Conservation (phyloP, 2,329 filamentous ascomycete genomes). For the Rhynchosporium agropyri region DNA sequence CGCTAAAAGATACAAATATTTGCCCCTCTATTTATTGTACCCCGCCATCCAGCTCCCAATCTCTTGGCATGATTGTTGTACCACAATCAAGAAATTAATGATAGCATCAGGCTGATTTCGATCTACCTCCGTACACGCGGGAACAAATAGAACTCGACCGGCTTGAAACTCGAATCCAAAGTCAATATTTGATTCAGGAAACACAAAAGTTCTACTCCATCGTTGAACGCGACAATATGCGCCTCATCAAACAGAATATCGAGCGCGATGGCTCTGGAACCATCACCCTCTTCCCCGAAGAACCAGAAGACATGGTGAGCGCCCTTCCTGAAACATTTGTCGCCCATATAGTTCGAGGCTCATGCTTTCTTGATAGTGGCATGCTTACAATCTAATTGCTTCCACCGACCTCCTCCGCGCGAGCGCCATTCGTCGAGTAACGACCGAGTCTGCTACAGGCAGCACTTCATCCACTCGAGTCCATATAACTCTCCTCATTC, state of each 20-base stretch:
- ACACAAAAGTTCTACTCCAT: background rate
- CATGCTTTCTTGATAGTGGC: constrained; percentile 56
- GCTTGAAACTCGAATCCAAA: background rate
- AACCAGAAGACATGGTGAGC: constrained; percentile 74
- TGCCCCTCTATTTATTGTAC: no score
- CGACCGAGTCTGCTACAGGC: constrained; percentile 59
- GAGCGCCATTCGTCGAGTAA: constrained; percentile 66
- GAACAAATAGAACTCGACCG: background rate
- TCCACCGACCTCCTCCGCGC: constrained; percentile 66
- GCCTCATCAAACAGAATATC: constrained; percentile 67
- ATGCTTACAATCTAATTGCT: constrained; percentile 73
- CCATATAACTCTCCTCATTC: constrained; percentile 65
- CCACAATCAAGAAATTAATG: no score
- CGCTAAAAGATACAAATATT: no score
- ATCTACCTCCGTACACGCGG: background rate
- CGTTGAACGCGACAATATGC: constrained; percentile 51
- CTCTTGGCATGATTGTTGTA: no score
- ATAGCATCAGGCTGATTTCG: no score
- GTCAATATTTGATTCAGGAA: background rate
- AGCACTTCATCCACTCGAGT: constrained; percentile 65
- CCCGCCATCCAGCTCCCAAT: no score
- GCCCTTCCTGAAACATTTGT: background rate
- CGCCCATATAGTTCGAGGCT: background rate
- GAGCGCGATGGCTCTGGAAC: constrained; percentile 67
- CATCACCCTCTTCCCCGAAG: constrained; percentile 69